Evolutionary conservation across 2,329 filamentous ascomycete species (phyloP), one percentile per base, ranked within the genome.

Genomic region (Colletotrichum costaricense): DNA sequence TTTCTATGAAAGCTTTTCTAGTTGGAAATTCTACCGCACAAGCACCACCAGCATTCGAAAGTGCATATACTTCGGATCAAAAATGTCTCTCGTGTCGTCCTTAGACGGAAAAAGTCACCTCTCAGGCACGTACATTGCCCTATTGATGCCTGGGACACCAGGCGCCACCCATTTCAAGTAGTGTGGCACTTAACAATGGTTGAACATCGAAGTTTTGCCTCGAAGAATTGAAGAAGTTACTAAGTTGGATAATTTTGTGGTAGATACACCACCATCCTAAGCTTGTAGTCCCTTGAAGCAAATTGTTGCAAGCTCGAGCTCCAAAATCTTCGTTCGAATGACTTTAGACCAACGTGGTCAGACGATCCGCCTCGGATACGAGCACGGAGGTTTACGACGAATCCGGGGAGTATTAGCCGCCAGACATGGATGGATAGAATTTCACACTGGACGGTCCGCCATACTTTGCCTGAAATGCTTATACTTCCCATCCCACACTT

Each of bases 21-120:
- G 35, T 12, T 49, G 70, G 26, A 70, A 70, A 12, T 14, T 57
- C 70, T 28, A 73, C 49, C 62, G 74, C 54, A 84, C 72, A 63
- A 84, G 73, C 24, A 79, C 81, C 33, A 82, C 76, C 49, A 81
- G 69, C 28, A 82, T 80, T 26, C 78, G 78, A 70, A 85, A 46
- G 73, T 83, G 76, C 63, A 83, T 52, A 49, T 82, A 78, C 1
- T 76, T 72, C 2, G 79, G 62, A 60, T 82, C 79, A 55, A 82
- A 84, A 7, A 76, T 76, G 1, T 67, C 33, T 55, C 75, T 72
- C 16, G 58, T 55, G 14, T 62, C 64, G 14, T 75, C 75, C 11
- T 74, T 60, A 4, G 49, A 64, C 69, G 62, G 38, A 2, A 77
- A 54, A 38, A 84, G 77, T 82, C 83, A 85, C 19, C 84, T 75